These are phyloP conservation scores for Malania oleifera DNA, from an alignment of 164 flowering plant species.

Conservation along the genomic window DNA sequence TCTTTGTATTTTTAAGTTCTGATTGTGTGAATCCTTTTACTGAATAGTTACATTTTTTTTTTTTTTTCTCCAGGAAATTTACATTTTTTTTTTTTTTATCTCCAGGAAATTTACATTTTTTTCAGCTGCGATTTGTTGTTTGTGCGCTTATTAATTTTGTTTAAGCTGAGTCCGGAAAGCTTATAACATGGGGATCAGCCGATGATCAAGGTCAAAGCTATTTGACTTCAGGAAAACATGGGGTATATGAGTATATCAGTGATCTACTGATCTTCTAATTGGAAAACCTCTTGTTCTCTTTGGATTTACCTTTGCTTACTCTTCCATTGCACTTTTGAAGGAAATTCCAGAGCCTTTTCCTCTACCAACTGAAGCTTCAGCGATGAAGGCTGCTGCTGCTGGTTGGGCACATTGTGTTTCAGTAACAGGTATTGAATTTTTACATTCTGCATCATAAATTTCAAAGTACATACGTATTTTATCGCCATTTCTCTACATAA, in stretches of 20 bases:
- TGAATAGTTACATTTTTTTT: too few species aligned
- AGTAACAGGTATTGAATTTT: not conserved
- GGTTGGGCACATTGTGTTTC: slow-evolving; percentile 3
- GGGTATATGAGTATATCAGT: not conserved
- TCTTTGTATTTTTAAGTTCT: too few species aligned
- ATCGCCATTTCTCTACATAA: not conserved
- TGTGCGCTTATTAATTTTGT: not conserved
- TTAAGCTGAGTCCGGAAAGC: not conserved
- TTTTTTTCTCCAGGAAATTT: not conserved
- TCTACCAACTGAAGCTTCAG: not conserved
- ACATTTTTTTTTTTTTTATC: too few species aligned
- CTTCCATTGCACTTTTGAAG: not conserved
- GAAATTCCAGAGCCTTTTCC: not conserved
- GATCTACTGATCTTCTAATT: not conserved
- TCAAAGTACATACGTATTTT: too few species aligned
- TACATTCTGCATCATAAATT: too few species aligned
- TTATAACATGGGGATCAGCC: not conserved
- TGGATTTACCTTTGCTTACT: not conserved
- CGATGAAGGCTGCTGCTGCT: not conserved
- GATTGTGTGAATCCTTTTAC: too few species aligned
- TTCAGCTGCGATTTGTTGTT: not conserved
- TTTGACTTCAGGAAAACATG: slow-evolving; percentile 1
- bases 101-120: too few species aligned
- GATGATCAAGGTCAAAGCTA: not conserved
- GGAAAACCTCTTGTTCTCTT: not conserved